These are phyloP conservation scores for Boletus coccyginus DNA, from an alignment of 768 basidiomycete species.

Conservation along the genomic window DNA sequence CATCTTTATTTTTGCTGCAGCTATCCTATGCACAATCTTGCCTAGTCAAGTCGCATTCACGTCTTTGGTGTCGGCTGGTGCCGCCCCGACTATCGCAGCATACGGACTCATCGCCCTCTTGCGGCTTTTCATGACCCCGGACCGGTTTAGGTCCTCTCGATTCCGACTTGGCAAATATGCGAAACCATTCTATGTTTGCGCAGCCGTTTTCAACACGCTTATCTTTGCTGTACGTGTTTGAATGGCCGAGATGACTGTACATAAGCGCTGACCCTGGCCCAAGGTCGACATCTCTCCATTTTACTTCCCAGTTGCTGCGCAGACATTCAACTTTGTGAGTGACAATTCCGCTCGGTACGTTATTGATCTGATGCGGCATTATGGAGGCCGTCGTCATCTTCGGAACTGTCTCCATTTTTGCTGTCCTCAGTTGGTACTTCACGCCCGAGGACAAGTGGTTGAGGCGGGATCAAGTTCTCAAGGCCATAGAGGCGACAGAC, in stretches of 20 bases:
- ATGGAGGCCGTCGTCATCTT: slow-evolving; percentile 74
- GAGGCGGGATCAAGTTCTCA: slow-evolving; percentile 56
- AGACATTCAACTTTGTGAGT: slow-evolving; percentile 84
- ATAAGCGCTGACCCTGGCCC: slow-evolving; percentile 3
- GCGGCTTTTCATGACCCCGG: slow-evolving; percentile 73
- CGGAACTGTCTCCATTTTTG: slow-evolving; percentile 74
- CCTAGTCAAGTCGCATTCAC: slow-evolving; percentile 92
- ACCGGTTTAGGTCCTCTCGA: slow-evolving; percentile 68
- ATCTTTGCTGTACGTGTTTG: slow-evolving; percentile 63
- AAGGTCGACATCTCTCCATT: slow-evolving; percentile 86
- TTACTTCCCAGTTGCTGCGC: slow-evolving; percentile 74
- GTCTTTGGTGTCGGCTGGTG: slow-evolving; percentile 84
- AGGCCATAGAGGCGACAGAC: slow-evolving; percentile 39
- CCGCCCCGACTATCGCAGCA: slow-evolving; percentile 82
- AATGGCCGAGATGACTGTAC: not conserved
- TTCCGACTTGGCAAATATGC: slow-evolving; percentile 69
- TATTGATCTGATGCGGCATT: slow-evolving; percentile 10
- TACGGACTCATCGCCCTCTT: slow-evolving; percentile 81
- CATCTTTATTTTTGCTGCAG: slow-evolving; percentile 75
- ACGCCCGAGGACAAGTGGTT: slow-evolving; percentile 82
- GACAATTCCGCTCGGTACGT: not conserved
- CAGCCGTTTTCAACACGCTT: slow-evolving; percentile 69
- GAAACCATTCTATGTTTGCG: slow-evolving; percentile 64
- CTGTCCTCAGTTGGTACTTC: slow-evolving; percentile 72
- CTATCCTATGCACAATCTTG: slow-evolving; percentile 81